A percentile compares a stretch with the other conserved stretches of the same genome.
These are phyloP conservation scores for Naganishia sp. DNA, from an alignment of 1,284 basidiomycete genomes.

Conservation along the genomic window DNA sequence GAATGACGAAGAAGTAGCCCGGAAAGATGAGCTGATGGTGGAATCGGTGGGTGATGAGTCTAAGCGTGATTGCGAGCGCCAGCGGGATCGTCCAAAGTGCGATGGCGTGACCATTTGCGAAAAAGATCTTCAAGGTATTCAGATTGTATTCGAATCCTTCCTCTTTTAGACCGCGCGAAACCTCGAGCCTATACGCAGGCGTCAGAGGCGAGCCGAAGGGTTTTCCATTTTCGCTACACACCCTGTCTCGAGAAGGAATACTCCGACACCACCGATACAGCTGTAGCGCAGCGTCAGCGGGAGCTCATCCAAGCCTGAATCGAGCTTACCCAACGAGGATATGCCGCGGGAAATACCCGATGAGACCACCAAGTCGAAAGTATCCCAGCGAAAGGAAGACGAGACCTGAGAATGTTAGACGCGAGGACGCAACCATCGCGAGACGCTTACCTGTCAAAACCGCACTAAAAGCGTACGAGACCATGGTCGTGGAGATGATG, in stretches of 20 bases:
- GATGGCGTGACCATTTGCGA: constrained; percentile 64
- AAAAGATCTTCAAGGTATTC: constrained; percentile 62
- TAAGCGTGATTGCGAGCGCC: constrained; percentile 71
- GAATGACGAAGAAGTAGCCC: constrained; percentile 82
- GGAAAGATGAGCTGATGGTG: constrained; percentile 92
- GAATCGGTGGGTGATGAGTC: constrained; percentile 76
- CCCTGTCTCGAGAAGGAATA: constrained; percentile 88
- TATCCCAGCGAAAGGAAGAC: constrained; percentile 83
- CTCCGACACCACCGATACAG: constrained; percentile 94
- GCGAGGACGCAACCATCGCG: constrained; percentile 32
- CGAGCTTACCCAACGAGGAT: constrained; percentile 81
- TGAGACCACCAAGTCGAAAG: constrained; percentile 77
- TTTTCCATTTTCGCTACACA: constrained; percentile 47
- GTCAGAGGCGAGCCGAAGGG: neutral
- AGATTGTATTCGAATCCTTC: constrained; percentile 73
- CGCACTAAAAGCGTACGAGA: constrained; percentile 83
- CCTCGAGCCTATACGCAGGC: constrained; percentile 64
- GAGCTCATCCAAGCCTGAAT: neutral
- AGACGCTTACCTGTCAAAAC: constrained; percentile 74
- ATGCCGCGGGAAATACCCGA: constrained; percentile 96
- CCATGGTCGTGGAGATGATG: constrained; percentile 86
- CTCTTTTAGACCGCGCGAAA: constrained; percentile 78
- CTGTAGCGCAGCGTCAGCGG: constrained; percentile 52
- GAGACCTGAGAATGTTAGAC: constrained; percentile 56
- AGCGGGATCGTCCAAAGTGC: constrained; percentile 75